Conservation (phyloP, 345 rosid genomes). For the Arabidopsis thaliana region DNA sequence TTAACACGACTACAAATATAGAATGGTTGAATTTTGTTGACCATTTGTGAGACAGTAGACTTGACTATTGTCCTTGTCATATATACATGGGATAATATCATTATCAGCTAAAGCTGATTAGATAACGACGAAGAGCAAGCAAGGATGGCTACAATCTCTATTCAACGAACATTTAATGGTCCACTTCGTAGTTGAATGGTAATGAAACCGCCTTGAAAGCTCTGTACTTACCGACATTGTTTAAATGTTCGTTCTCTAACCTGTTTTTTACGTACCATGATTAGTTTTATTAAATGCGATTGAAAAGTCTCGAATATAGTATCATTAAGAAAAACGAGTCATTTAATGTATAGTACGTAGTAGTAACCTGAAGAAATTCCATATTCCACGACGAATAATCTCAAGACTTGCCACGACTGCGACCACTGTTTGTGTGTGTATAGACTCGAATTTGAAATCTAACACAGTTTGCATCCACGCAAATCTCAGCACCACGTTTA, state of each 20-base stretch:
- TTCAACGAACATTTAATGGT: constrained; percentile 20
- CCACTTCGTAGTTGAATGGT: constrained; percentile 65
- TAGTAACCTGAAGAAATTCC: constrained; percentile 81
- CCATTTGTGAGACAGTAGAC: constrained; percentile 6
- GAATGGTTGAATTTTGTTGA: constrained; percentile 18
- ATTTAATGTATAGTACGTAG: not conserved
- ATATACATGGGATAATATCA: not conserved
- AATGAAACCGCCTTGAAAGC: constrained; percentile 68
- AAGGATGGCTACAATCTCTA: constrained; percentile 5
- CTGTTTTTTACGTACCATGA: constrained; percentile 42
- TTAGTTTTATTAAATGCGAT: not conserved
- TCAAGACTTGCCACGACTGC: constrained; percentile 70
- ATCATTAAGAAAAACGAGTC: not conserved
- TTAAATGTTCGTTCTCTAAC: constrained; percentile 67
- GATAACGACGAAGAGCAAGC: not conserved
- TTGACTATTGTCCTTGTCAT: constrained; percentile 14
- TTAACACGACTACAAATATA: not conserved
- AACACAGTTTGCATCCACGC: constrained; percentile 75
- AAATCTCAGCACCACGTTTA: constrained; percentile 67
- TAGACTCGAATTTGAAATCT: constrained; percentile 49
- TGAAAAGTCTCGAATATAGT: not conserved
- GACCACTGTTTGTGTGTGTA: constrained; percentile 54
- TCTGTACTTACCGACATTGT: constrained; percentile 59
- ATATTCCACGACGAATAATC: constrained; percentile 78
- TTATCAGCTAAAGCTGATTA: not conserved